Conservation (phyloP, 2,329 filamentous ascomycete species). For the Triangularia setosa region DNA sequence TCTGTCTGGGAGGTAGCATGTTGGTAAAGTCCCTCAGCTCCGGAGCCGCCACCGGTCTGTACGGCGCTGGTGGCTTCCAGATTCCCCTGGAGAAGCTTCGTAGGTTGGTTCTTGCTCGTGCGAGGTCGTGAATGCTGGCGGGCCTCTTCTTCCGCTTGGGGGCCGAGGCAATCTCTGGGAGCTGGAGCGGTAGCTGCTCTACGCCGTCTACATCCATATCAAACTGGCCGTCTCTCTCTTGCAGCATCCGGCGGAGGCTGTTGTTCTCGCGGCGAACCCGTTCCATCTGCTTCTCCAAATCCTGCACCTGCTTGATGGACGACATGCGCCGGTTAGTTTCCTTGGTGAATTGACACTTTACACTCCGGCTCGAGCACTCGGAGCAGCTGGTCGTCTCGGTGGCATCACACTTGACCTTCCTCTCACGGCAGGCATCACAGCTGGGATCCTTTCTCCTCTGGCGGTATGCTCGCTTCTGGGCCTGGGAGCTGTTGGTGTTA, state of each 20-base stretch:
- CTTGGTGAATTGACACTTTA: constrained; percentile 98
- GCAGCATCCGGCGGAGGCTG: constrained; percentile 56
- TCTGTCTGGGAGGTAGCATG: constrained; percentile 65
- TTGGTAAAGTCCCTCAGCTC: constrained; percentile 20
- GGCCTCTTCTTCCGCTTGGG: constrained; percentile 61
- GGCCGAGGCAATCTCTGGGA: constrained; percentile 63
- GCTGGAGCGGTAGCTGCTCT: constrained; percentile 49
- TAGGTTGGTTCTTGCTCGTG: constrained; percentile 68
- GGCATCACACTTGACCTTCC: constrained; percentile 86
- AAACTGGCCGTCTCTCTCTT: constrained; percentile 39
- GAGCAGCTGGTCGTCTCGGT: constrained; percentile 96
- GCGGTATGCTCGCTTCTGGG: constrained; percentile 89
- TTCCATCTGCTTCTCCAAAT: constrained; percentile 87
- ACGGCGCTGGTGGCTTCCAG: constrained; percentile 70
- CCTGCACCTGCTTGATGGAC: constrained; percentile 98
- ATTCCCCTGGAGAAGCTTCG: constrained; percentile 71
- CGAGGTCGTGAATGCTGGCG: constrained; percentile 63
- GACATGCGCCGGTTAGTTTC: constrained; percentile 99
- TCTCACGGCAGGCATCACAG: constrained; percentile 91
- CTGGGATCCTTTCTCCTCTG: constrained; percentile 95
- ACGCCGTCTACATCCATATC: constrained; percentile 45
- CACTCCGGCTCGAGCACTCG: constrained; percentile 92
- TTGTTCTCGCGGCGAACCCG: constrained; percentile 76
- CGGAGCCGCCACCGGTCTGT: constrained; percentile 50
- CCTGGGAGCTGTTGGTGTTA: constrained; percentile 47